These are phyloP conservation scores for Eucalyptus brandiana DNA, from an alignment of 345 rosid species.

Conservation along the genomic window DNA sequence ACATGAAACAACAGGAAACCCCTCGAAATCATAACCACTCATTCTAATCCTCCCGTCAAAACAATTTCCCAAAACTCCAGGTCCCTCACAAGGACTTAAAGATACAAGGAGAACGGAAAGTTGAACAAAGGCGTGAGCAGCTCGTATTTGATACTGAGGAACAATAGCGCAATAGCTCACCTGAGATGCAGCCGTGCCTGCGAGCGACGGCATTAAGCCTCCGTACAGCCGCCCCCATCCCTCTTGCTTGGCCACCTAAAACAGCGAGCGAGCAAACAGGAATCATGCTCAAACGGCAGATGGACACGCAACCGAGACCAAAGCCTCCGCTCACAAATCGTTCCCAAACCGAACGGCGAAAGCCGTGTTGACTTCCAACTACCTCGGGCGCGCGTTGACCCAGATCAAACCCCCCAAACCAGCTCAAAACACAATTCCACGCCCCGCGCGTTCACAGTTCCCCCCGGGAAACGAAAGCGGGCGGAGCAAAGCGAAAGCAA, in stretches of 20 bases:
- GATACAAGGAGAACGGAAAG: neutral
- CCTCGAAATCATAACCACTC: neutral
- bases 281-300: neutral
- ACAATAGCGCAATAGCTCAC: constrained; percentile 11
- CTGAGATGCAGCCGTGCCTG: constrained; percentile 96
- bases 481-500: neutral
- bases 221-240: constrained; percentile 95
- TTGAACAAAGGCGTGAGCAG: neutral
- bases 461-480: neutral
- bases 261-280: neutral
- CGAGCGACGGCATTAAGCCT: constrained; percentile 76
- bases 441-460: neutral
- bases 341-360: neutral
- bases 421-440: neutral
- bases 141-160: neutral
- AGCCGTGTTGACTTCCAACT: neutral
- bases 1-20: neutral
- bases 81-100: neutral
- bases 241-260: constrained; percentile 80
- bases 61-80: neutral
- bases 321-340: neutral
- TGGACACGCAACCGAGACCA: neutral
- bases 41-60: neutral
- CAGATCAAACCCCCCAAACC: neutral
- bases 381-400: neutral